phyloP scores from a whole-genome alignment of 2,329 filamentous ascomycete species.

The Shiraia bambusicola region DNA sequence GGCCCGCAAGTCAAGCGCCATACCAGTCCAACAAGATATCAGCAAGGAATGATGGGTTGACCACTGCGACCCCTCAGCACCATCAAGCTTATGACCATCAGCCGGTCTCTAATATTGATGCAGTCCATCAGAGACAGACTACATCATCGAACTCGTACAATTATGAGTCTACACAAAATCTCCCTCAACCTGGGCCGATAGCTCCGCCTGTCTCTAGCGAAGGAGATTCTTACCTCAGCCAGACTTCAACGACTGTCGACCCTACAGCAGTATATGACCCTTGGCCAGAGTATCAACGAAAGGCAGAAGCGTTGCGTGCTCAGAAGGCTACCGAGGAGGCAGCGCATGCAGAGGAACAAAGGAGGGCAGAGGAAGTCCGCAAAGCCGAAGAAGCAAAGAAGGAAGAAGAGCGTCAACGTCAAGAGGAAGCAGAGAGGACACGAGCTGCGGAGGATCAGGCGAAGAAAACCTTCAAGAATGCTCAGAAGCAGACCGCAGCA shows the following conservation, averaged over 20 bases:
- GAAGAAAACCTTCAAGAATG: conserved; percentile 23
- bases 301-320: conserved; percentile 37
- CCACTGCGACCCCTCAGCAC: conserved; percentile 17
- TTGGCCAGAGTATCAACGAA: conserved; percentile 52
- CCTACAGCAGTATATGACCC: conserved; percentile 58
- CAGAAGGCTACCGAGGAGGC: conserved; percentile 39
- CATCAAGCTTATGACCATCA: conserved; percentile 23
- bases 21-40: conserved; percentile 22
- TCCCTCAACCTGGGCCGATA: conserved; percentile 11
- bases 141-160: conserved; percentile 22
- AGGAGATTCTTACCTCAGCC: conserved; percentile 20
- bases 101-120: conserved; percentile 26
- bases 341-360: conserved; percentile 39
- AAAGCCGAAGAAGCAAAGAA: conserved; percentile 31
- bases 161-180: conserved; percentile 17
- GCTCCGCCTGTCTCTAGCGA: conserved; percentile 21
- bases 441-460: conserved; percentile 17
- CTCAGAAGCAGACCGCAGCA: conserved; percentile 21
- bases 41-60: conserved; percentile 11
- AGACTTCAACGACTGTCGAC: conserved; percentile 51
- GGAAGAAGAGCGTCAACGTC: conserved; percentile 24
- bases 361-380: conserved; percentile 25
- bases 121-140: conserved; percentile 15
- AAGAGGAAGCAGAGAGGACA: conserved; percentile 23
- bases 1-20: conserved; percentile 32